Evolutionary conservation across 805 yeast species (phyloP).

Genomic region (Spathaspora girioi): DNA sequence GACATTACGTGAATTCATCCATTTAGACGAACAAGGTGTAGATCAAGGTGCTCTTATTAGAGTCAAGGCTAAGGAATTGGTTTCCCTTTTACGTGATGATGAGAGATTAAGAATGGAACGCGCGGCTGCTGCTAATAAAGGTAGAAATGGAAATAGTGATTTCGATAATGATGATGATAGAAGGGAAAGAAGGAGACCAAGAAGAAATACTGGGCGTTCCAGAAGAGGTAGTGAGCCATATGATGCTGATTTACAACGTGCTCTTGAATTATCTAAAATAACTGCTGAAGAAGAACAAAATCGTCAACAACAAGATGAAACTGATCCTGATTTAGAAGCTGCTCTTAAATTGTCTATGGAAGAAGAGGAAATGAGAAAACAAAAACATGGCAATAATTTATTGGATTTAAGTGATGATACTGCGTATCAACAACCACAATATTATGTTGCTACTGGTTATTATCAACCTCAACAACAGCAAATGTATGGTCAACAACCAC

Average conservation of each 20-base stretch:
- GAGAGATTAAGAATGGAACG: conserved; percentile 77
- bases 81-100: conserved; percentile 74
- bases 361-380: conserved; percentile 67
- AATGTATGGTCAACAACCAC: conserved; percentile 11
- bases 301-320: conserved; percentile 35
- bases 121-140: conserved; percentile 30
- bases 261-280: conserved; percentile 71
- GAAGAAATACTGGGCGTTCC: conserved; percentile 20
- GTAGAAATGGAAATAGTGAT: conserved; percentile 7
- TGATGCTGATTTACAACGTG: conserved; percentile 76
- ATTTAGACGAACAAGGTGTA: conserved; percentile 66
- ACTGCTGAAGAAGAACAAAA: conserved; percentile 82
- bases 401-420: conserved; percentile 49
- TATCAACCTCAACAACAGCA: conserved; percentile 13
- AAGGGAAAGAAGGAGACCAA: conserved; percentile 20
- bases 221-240: conserved; percentile 34
- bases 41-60: conserved; percentile 88
- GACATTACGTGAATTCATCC: conserved; percentile 86
- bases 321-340: conserved; percentile 60
- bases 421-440: conserved; percentile 22
- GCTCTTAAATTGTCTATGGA: conserved; percentile 72
- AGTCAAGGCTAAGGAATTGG: conserved; percentile 85
- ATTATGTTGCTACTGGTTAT: conserved; percentile 23
- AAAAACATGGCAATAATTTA: conserved; percentile 44
- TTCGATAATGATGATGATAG: conserved; percentile 23